Evolutionary conservation across 179 eudicot species (phyloP).

Genomic region (Drosera spatulata): DNA sequence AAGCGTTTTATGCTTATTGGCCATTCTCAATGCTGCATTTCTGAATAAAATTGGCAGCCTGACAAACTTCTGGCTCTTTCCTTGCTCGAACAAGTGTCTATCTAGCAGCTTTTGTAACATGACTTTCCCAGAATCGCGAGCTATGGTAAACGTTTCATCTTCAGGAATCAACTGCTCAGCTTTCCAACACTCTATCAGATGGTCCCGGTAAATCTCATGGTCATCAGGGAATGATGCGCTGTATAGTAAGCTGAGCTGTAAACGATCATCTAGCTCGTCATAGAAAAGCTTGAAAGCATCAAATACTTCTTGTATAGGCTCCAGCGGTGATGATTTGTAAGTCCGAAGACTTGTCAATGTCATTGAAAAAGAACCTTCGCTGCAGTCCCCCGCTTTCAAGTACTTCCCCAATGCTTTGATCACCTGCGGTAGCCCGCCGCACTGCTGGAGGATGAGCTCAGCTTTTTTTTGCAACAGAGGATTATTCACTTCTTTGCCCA

Average conservation of each 20-base stretch:
- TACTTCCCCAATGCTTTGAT: constrained; percentile 9
- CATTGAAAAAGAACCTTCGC: constrained; percentile 3
- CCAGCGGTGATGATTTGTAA: constrained; percentile 1
- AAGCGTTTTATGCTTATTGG: constrained; percentile 3
- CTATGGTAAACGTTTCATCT: constrained; percentile 4
- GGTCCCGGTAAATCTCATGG: constrained; percentile 9
- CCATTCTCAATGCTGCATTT: constrained; percentile 13
- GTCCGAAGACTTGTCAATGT: constrained; percentile 8
- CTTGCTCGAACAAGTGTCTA: constrained; percentile 3
- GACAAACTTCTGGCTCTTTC: constrained; percentile 4
- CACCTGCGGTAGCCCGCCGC: constrained; percentile 15
- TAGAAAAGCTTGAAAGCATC: constrained; percentile 8
- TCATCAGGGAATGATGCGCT: constrained; percentile 12
- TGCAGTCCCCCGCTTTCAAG: constrained; percentile 3
- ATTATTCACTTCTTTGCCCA: constrained; percentile 9
- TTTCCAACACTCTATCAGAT: constrained; percentile 15
- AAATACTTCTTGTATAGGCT: constrained; percentile 8
- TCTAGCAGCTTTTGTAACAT: constrained; percentile 6
- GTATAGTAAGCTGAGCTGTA: constrained; percentile 7
- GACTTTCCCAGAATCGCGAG: constrained; percentile 4
- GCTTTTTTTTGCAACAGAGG: constrained; percentile 9
- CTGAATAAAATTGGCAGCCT: constrained; percentile 8
- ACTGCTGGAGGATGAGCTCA: constrained; percentile 9
- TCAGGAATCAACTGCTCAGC: constrained; percentile 10
- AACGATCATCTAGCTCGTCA: constrained; percentile 1